phyloP scores from a whole-genome alignment of 108 stramenopile species.

The Cyclotella choctawhatcheeana region DNA sequence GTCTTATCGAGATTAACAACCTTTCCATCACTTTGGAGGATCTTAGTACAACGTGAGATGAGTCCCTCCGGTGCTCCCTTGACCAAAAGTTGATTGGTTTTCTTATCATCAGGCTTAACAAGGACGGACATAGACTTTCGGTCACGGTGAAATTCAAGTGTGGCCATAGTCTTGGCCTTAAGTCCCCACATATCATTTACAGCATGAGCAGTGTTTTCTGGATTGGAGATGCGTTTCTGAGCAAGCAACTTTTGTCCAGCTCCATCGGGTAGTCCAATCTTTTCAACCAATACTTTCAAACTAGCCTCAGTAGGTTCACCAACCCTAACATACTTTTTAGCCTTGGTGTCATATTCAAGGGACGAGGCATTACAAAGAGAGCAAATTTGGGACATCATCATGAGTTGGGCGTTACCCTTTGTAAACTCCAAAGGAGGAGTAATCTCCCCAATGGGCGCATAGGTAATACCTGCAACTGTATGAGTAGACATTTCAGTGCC shows the following conservation, averaged over 20 bases:
- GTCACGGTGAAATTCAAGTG: slow-evolving; percentile 78
- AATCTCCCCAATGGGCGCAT: slow-evolving; percentile 49
- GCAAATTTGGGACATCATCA: slow-evolving; percentile 35
- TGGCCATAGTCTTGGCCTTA: slow-evolving; percentile 53
- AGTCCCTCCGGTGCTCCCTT: slow-evolving; percentile 90
- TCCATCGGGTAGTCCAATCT: slow-evolving; percentile 59
- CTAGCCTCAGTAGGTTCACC: slow-evolving; percentile 90
- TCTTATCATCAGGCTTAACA: slow-evolving; percentile 16
- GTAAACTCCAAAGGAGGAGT: slow-evolving; percentile 25
- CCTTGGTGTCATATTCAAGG: slow-evolving; percentile 47
- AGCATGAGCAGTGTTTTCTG: slow-evolving; percentile 44
- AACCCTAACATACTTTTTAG: slow-evolving; percentile 59
- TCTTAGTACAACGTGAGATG: slow-evolving; percentile 67
- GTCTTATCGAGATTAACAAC: slow-evolving; percentile 51
- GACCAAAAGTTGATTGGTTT: slow-evolving; percentile 66
- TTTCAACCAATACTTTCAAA: slow-evolving; percentile 77
- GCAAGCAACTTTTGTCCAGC: slow-evolving; percentile 24
- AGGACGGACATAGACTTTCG: slow-evolving; percentile 53
- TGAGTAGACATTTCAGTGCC: slow-evolving; percentile 33
- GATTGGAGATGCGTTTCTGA: slow-evolving; percentile 31
- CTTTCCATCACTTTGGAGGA: slow-evolving; percentile 54
- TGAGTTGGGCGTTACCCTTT: slow-evolving; percentile 8
- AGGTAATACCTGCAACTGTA: slow-evolving; percentile 47
- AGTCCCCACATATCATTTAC: slow-evolving; percentile 44
- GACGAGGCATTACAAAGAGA: slow-evolving; percentile 42